phyloP scores from a whole-genome alignment of 345 rosid species.

The Acer yangbiense region DNA sequence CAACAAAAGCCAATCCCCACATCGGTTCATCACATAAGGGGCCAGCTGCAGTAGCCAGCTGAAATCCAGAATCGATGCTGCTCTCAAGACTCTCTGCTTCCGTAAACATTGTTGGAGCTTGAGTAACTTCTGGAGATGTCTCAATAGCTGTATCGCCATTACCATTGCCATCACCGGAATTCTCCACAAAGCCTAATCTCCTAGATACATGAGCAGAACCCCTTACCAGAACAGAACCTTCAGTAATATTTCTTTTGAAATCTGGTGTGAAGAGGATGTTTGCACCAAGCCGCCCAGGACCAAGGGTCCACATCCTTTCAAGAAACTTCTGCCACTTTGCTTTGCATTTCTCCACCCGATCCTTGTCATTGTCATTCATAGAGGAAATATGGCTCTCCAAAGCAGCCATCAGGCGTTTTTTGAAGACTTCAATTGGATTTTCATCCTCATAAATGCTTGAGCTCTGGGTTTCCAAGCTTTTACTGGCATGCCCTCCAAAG shows the following conservation, averaged over 20 bases:
- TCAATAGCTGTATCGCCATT: constrained; percentile 24
- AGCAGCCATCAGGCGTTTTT: constrained; percentile 56
- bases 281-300: constrained; percentile 91
- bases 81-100: constrained; percentile 72
- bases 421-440: constrained; percentile 58
- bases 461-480: constrained; percentile 48
- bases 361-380: constrained; percentile 56
- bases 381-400: constrained; percentile 50
- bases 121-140: constrained; percentile 37
- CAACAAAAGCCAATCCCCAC: constrained; percentile 85
- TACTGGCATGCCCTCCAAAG: constrained; percentile 56
- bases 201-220: constrained; percentile 77
- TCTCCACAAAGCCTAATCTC: constrained; percentile 64
- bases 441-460: constrained; percentile 39
- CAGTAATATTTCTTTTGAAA: constrained; percentile 34
- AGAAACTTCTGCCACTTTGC: constrained; percentile 69
- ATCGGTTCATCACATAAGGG: constrained; percentile 89
- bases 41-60: constrained; percentile 82
- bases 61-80: constrained; percentile 83
- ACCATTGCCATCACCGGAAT: constrained; percentile 11
- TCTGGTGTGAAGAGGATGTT: constrained; percentile 85
- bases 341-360: constrained; percentile 57
- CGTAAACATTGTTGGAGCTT: constrained; percentile 28
- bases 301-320: constrained; percentile 86
- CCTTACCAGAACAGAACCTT: constrained; percentile 49